A percentile compares a stretch with the other conserved stretches of the same genome.
Conservation (phyloP, 2,329 filamentous ascomycete species). For the Cordyceps tenuipes region DNA sequence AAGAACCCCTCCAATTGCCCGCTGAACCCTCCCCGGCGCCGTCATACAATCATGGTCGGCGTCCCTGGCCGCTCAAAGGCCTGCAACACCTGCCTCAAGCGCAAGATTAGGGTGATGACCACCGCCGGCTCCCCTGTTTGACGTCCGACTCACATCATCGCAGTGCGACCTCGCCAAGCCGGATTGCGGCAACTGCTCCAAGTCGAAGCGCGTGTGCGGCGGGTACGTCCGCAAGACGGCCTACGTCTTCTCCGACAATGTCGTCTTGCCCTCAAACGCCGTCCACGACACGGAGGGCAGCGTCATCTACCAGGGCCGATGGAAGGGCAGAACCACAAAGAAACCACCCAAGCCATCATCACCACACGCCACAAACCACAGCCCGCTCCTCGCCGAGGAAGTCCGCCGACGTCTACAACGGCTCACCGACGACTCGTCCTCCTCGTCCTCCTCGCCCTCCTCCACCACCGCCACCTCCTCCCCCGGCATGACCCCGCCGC, state of each 20-base stretch:
- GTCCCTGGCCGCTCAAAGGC: slow-evolving; percentile 8
- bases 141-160: background rate
- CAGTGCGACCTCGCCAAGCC: slow-evolving; percentile 12
- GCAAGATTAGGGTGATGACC: slow-evolving; percentile 7
- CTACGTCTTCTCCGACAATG: slow-evolving; percentile 13
- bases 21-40: no score
- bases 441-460: background rate
- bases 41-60: background rate
- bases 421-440: background rate
- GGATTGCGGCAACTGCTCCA: slow-evolving; percentile 12
- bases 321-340: background rate
- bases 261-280: background rate
- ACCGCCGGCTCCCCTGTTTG: background rate
- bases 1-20: background rate
- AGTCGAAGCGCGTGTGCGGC: slow-evolving; percentile 10
- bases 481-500: background rate
- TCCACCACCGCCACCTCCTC: background rate
- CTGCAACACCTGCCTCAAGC: slow-evolving; percentile 11
- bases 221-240: slow-evolving; percentile 11
- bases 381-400: background rate
- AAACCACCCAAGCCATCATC: background rate
- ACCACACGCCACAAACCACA: background rate
- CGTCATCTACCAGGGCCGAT: slow-evolving; percentile 4
- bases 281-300: background rate
- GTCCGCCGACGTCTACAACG: background rate